Evolutionary conservation across 257 asterid genomes (phyloP), one percentile per base, ranked within the genome.

Genomic region (Nyctanthes arbortristis): DNA sequence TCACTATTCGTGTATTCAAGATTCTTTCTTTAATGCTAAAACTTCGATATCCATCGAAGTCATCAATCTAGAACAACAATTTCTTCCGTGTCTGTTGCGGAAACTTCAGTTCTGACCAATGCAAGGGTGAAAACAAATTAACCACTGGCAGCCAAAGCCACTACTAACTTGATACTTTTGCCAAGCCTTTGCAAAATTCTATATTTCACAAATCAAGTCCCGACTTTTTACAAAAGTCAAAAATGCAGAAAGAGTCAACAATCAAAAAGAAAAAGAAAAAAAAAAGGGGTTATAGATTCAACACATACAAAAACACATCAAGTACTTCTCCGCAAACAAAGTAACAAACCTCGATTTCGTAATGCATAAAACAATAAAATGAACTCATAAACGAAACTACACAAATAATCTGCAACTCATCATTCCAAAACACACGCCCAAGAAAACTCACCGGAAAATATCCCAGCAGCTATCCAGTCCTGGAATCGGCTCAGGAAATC

Each of bases 391-490:
- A 36, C 55, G 57, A 45, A 54, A 55, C 5, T 47, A 63, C 25
- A 32, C 10, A 29, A 10, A 69, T 56, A 61, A 33, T 3, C 71
- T 39, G 65, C 73, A 56, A 22, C 22, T 59, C 40, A 33, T 22
- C 32, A 22, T 45, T 35, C 16, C 35, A 75, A 65, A 10, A 56
- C 6, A 5, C 18, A 40, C 52, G 5, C 10, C n/a, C n/a, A 16
- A 2, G 52, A 36, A 80, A 62, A 36, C 84, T 56, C 40, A 92
- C 98, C 98, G 92, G 86, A 93, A 93, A 80, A 93, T 85, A 59
- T 93, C 98, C 98, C 98, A 93, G 47, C 97, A 91, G 78, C 92
- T 54, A 59, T 89, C 90, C 8, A 93, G 77, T 4, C 97, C 98
- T 16, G 79, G 80, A 73, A 82, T 75, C 70, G 94, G 89, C 37